phyloP scores from a whole-genome alignment of 495 filamentous ascomycete genomes.

The Penicillium cinerascens region DNA sequence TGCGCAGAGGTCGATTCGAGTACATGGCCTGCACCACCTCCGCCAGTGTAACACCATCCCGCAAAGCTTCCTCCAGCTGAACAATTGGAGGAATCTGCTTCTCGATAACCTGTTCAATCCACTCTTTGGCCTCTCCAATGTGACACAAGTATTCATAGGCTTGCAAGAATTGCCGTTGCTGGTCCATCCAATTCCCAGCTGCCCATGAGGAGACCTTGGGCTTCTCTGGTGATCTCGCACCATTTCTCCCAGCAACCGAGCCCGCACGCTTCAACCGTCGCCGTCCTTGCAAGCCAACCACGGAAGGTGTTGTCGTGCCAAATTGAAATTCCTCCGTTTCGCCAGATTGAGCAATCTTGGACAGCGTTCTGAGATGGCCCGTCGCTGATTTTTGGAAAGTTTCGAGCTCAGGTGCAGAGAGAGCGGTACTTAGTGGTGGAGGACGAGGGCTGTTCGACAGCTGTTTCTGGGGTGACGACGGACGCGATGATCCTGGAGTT shows the following conservation, averaged over 20 bases:
- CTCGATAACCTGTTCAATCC: conserved; percentile 94
- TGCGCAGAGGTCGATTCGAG: conserved; percentile 67
- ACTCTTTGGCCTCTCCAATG: conserved; percentile 98
- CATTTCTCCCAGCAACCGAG: conserved; percentile 47
- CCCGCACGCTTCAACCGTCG: conserved; percentile 74
- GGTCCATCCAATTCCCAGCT: conserved; percentile 96
- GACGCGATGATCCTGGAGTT: conserved; percentile 29
- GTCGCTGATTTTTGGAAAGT: conserved; percentile 80
- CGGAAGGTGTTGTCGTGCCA: conserved; percentile 69
- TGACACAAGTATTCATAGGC: conserved; percentile 99
- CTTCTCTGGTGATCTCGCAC: conserved; percentile 45
- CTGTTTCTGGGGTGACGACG: conserved; percentile 39
- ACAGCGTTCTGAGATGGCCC: conserved; percentile 83
- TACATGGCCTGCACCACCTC: conserved; percentile 93
- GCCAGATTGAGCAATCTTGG: conserved; percentile 73
- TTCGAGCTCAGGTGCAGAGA: conserved; percentile 68
- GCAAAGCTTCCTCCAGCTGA: conserved; percentile 88
- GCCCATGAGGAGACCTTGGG: conserved; percentile 64
- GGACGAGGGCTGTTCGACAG: conserved; percentile 42
- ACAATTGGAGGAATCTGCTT: conserved; percentile 89
- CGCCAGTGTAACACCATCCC: conserved; percentile 91
- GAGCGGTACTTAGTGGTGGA: conserved; percentile 41
- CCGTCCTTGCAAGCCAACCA: conserved; percentile 81
- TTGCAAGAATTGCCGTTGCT: conserved; percentile 91
- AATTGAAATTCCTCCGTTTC: conserved; percentile 77